Base-by-base conservation (phyloP, 2,329 filamentous ascomycete genomes). In the Alternaria brassicae region DNA sequence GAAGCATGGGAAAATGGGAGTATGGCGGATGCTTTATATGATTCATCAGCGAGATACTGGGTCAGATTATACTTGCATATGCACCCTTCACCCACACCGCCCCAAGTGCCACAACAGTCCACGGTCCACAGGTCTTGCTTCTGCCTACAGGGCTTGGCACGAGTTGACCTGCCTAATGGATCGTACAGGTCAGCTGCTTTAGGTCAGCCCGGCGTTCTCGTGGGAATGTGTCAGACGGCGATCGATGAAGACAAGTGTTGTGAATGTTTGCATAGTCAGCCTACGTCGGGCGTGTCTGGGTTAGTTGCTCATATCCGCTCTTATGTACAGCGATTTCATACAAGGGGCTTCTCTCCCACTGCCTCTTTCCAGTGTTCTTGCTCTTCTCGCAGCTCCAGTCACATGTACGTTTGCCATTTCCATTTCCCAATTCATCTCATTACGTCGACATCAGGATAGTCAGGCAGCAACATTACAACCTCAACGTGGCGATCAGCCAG, bases 1-100 rank as follows among this genome's bases (percentile, higher is more conserved):
- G 34, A 28, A 28, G 44, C 45, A 28, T 19, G 48, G 10, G 61
- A 59, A 62, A 56, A 15, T 53, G 44, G 60, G 60, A 62, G 60
- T 63, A 57, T 45, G 50, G 53, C 21, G 44, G 47, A 42, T 34
- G 27, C 41, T 34, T 28, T 53, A 54, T 37, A 56, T 50, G 52
- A 50, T 17, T 47, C 41, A 27, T 53, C 19, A 37, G 28, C 28
- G 15, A 49, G 19, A 23, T 41, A 28, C 28, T 50, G 27, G 49
- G 50, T 48, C 54, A 56, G 49, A 30, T 15, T 51, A 48, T 1
- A 44, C 53, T 47, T 41, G 39, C 40, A 45, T 42, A 52, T 55
- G 32, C 52, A 59, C 42, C 25, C 12, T 53, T 49, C 10, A 58
- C 37, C 28, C 19, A 47, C 21, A 19, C 47, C 12, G 36, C 37